Evolutionary conservation across 345 rosid genomes (phyloP).

Genomic region (Arabidopsis thaliana): TAIR10.1 NC_003076.8:14856501-14857000

Average conservation of each 20-base stretch:
- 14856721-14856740: background rate
- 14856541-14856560: background rate
- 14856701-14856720: background rate
- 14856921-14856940: background rate
- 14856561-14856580: slow-evolving; percentile 18
- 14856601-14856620: slow-evolving; percentile 43
- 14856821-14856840: slow-evolving; percentile 44
- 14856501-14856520: slow-evolving; percentile 60
- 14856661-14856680: slow-evolving; percentile 48
- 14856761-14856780: slow-evolving; percentile 59
- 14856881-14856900: slow-evolving; percentile 38
- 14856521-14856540: slow-evolving; percentile 32
- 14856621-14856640: slow-evolving; percentile 43
- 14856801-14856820: slow-evolving; percentile 40
- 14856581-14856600: background rate
- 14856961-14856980: background rate
- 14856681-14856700: slow-evolving; percentile 45
- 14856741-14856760: background rate
- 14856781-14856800: slow-evolving; percentile 63
- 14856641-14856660: slow-evolving; percentile 50
- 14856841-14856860: slow-evolving; percentile 45
- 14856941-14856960: slow-evolving; percentile 16
- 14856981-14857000: slow-evolving; percentile 2
- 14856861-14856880: slow-evolving; percentile 40
- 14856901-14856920: slow-evolving; percentile 29